Evolutionary conservation across 163 green algal species (phyloP), one percentile per base, ranked within the genome.

Genomic region (Chlorella variabilis): DNA sequence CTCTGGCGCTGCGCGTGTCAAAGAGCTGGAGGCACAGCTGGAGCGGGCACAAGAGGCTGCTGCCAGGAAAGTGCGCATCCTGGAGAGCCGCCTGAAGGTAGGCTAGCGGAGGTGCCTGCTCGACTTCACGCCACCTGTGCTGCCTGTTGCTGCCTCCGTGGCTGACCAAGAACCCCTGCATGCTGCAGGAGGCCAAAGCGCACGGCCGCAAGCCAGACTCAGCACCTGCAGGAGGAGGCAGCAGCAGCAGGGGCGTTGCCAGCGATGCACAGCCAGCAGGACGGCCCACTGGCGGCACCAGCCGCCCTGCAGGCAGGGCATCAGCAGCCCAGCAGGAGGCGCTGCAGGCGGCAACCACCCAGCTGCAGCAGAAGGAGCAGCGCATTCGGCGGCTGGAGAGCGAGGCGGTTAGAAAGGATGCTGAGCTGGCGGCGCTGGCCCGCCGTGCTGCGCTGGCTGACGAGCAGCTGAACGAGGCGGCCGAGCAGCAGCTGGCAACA

Each of bases 311-410:
- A 29, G 17, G 56, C n/a, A 31, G 17, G n/a, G 56, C 70, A 27
- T 48, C 71, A 29, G 48, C 51, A 15, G 54, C 71, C 21, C 36
- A 29, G 36, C 54, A 70, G 7, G 73, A 80, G 27, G 73, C 54
- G 38, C n/a, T 80, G 51, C 36, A 27, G 15, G 56, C 56, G 11
- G 73, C 73, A 41, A 80, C n/a, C 54, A 36, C 29, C 1, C 73
- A 80, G 73, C 73, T 80, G 54, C 54, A 70, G 73, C 73, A 80
- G 73, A 70, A 70, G 38, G 73, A 80, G 54, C 54, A 70, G 54
- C 73, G 56, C 18, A 59, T 61, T 25, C 54, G 73, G 27, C 73
- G 56, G 54, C 56, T 80, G 36, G 73, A 80, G 56, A 59, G 56
- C 41, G 36, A 71, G n/a, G 25, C 42, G 4, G 56, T 27, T 13